Percentiles rank a stretch among this genome's conserved stretches.
phyloP scores from a whole-genome alignment of 257 asterid species.

The Ehretia macrophylla region DNA sequence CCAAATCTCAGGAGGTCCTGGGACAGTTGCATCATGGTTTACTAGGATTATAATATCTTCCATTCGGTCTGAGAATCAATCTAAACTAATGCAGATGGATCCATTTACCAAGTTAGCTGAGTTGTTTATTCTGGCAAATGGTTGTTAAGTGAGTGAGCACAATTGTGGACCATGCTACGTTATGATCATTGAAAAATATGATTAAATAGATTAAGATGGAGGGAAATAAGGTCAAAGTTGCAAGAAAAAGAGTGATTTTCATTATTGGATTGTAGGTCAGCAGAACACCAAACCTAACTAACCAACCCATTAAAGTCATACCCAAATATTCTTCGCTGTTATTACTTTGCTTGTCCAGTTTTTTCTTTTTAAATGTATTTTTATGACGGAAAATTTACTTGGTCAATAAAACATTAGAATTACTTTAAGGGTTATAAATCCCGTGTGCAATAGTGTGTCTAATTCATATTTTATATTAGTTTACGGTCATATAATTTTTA shows the following conservation, averaged over 20 bases:
- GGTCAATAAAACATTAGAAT: too few relatives aligned
- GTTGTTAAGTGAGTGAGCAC: constrained; percentile 20
- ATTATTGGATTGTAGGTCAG: constrained; percentile 34
- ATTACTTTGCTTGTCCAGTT: not conserved
- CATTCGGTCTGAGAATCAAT: constrained; percentile 9
- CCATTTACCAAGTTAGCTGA: not conserved
- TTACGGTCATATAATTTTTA: too few relatives aligned
- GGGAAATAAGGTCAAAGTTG: constrained; percentile 29
- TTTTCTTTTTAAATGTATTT: too few relatives aligned
- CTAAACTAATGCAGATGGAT: constrained; percentile 1
- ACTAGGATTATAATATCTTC: too few relatives aligned
- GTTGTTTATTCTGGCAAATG: not conserved
- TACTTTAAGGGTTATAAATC: too few relatives aligned
- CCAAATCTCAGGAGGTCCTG: too few relatives aligned
- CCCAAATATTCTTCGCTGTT: not conserved
- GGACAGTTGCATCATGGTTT: too few relatives aligned
- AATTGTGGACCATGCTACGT: not conserved
- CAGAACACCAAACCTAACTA: constrained; percentile 46
- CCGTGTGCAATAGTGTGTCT: too few relatives aligned
- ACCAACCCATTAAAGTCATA: constrained; percentile 5
- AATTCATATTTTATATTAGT: too few relatives aligned
- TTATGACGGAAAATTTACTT: too few relatives aligned
- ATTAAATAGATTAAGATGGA: not conserved
- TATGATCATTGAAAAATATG: not conserved
- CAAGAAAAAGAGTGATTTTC: constrained; percentile 8